phyloP scores from a whole-genome alignment of 2,329 filamentous ascomycete genomes.

The Fusarium agapanthi region DNA sequence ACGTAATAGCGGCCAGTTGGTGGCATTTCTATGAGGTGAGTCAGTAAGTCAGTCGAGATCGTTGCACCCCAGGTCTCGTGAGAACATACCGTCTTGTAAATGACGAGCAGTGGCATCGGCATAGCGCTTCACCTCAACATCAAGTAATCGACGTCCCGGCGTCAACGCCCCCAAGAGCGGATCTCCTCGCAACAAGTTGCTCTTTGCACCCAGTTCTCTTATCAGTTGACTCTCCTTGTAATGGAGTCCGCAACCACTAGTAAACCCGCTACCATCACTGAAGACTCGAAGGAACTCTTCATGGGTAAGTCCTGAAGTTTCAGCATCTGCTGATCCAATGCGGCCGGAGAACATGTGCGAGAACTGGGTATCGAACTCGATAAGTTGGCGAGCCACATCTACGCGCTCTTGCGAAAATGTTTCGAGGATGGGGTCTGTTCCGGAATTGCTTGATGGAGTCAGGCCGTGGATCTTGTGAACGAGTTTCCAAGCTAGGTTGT shows the following conservation, averaged over 20 bases:
- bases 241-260: conserved; percentile 8
- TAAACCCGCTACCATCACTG: conserved; percentile 6
- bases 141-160: not conserved
- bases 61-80: rapidly evolving
- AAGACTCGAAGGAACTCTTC: conserved; percentile 16
- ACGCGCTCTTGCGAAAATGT: not conserved
- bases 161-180: not conserved
- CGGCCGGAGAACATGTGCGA: conserved; percentile 18
- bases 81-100: conserved; percentile 2
- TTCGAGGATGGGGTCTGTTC: not conserved
- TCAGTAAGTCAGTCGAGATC: not conserved
- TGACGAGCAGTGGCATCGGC: conserved; percentile 3
- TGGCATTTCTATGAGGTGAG: not conserved
- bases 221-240: not conserved
- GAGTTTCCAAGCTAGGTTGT: conserved; percentile 17
- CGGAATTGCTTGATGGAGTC: not conserved
- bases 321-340: conserved; percentile 5
- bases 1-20: not conserved
- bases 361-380: conserved; percentile 12
- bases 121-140: conserved; percentile 8
- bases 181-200: not conserved
- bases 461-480: conserved; percentile 1
- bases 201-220: not conserved
- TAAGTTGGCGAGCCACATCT: conserved; percentile 7
- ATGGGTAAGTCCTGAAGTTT: not conserved